These are phyloP conservation scores for Heterobasidion irregulare DNA, from an alignment of 1,284 basidiomycete species.

Conservation along the genomic window DNA sequence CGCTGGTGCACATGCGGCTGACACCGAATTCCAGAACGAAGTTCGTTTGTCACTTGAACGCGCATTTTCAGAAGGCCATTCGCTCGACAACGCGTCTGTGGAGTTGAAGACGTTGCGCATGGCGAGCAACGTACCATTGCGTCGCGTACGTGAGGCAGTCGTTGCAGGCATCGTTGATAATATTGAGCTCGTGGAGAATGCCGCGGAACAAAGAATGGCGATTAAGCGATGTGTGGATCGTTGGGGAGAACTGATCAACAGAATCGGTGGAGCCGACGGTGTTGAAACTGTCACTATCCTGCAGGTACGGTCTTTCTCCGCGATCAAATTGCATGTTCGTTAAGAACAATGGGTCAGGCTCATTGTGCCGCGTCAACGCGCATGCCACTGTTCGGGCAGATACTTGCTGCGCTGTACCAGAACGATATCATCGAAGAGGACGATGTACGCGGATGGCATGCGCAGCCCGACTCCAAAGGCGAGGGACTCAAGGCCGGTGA, in stretches of 20 bases:
- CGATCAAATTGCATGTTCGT: conserved; percentile 8
- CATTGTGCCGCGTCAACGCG: conserved; percentile 58
- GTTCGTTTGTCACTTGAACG: conserved; percentile 78
- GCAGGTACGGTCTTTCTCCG: conserved; percentile 40
- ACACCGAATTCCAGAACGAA: conserved; percentile 71
- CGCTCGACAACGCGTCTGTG: conserved; percentile 85
- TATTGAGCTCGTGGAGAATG: conserved; percentile 47
- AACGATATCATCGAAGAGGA: conserved; percentile 73
- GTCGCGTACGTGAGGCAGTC: conserved; percentile 72
- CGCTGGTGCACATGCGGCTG: conserved; percentile 32
- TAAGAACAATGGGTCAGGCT: conserved; percentile 26
- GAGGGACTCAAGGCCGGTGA: conserved; percentile 31
- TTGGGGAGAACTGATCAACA: conserved; percentile 68
- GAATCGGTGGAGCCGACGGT: conserved; percentile 68
- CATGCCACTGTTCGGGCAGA: conserved; percentile 63
- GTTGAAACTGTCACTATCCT: conserved; percentile 65
- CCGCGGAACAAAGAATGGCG: conserved; percentile 47
- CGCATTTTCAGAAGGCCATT: conserved; percentile 86
- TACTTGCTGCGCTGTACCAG: conserved; percentile 70
- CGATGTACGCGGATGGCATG: conserved; percentile 68
- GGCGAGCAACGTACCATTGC: conserved; percentile 84
- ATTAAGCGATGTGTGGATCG: conserved; percentile 50
- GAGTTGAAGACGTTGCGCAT: conserved; percentile 92
- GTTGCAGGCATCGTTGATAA: conserved; percentile 65
- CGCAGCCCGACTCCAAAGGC: conserved; percentile 39